Evolutionary conservation across 805 yeast species (phyloP).

Genomic region (Nematodospora valgi): DNA sequence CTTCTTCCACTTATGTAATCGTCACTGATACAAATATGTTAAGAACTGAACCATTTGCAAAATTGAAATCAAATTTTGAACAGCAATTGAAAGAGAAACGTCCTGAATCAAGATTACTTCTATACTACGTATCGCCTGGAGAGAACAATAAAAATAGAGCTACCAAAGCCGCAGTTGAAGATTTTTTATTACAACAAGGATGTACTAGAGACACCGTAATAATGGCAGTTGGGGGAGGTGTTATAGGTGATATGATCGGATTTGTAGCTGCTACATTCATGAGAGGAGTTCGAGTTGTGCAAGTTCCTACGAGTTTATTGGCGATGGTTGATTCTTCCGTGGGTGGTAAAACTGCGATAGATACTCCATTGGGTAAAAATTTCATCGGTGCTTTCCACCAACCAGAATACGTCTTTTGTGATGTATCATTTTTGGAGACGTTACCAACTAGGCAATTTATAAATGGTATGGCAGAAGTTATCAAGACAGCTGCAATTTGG

Average conservation of each 20-base stretch:
- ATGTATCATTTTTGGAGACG: slow-evolving; percentile 80
- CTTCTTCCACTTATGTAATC: slow-evolving; percentile 89
- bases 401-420: slow-evolving; percentile 84
- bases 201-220: slow-evolving; percentile 96
- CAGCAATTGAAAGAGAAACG: slow-evolving; percentile 30
- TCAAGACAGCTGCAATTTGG: slow-evolving; percentile 98
- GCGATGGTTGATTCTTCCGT: slow-evolving; percentile 98
- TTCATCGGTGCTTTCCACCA: slow-evolving; percentile 98
- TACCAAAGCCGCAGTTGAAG: slow-evolving; percentile 92
- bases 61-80: slow-evolving; percentile 43
- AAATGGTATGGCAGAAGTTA: slow-evolving; percentile 97
- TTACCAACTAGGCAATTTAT: slow-evolving; percentile 91
- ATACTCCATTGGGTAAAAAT: slow-evolving; percentile 93
- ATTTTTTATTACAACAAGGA: slow-evolving; percentile 72
- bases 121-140: slow-evolving; percentile 84
- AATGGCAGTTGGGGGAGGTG: slow-evolving; percentile 96
- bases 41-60: slow-evolving; percentile 56
- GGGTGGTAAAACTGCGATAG: slow-evolving; percentile 98
- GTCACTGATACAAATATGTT: slow-evolving; percentile 82
- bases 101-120: slow-evolving; percentile 62
- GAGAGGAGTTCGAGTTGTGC: slow-evolving; percentile 95
- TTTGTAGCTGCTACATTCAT: slow-evolving; percentile 98
- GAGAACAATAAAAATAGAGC: slow-evolving; percentile 85
- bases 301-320: slow-evolving; percentile 87
- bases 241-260: slow-evolving; percentile 98